Evolutionary conservation across 495 filamentous ascomycete genomes (phyloP).

Genomic region (Trichoderma parareesei): DNA sequence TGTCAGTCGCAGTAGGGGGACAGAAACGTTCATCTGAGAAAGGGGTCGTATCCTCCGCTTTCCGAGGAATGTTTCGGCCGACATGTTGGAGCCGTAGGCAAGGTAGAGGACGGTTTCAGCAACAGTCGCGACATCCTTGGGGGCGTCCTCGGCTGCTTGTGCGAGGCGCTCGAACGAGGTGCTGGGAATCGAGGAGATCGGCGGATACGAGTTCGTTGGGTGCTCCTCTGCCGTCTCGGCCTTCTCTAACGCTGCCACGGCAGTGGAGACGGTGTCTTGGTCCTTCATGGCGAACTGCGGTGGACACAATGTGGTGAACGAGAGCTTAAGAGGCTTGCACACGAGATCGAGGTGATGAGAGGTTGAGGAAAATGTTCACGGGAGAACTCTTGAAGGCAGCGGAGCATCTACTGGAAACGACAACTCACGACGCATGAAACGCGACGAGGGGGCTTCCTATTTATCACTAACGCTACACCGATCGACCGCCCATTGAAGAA

Average conservation of each 20-base stretch:
- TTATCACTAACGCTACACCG: too few relatives aligned
- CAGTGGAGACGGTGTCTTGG: neutral
- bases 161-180: conserved; percentile 12
- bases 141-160: conserved; percentile 4
- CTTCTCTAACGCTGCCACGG: neutral
- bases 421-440: too few relatives aligned
- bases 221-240: neutral
- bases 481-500: too few relatives aligned
- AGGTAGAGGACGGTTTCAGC: conserved; percentile 69
- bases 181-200: neutral
- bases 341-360: neutral
- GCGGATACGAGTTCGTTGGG: neutral
- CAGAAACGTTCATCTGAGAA: conserved; percentile 67
- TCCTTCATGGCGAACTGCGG: neutral
- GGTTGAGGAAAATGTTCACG: too few relatives aligned
- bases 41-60: conserved; percentile 69
- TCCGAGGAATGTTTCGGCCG: conserved; percentile 64
- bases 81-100: conserved; percentile 91
- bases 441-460: too few relatives aligned
- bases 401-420: too few relatives aligned
- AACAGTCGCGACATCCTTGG: conserved; percentile 10
- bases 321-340: neutral
- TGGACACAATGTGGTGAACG: too few relatives aligned
- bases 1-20: conserved; percentile 64
- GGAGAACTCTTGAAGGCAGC: too few relatives aligned